Conservation (phyloP, 2,329 filamentous ascomycete species). For the Aureobasidium zeae region DNA sequence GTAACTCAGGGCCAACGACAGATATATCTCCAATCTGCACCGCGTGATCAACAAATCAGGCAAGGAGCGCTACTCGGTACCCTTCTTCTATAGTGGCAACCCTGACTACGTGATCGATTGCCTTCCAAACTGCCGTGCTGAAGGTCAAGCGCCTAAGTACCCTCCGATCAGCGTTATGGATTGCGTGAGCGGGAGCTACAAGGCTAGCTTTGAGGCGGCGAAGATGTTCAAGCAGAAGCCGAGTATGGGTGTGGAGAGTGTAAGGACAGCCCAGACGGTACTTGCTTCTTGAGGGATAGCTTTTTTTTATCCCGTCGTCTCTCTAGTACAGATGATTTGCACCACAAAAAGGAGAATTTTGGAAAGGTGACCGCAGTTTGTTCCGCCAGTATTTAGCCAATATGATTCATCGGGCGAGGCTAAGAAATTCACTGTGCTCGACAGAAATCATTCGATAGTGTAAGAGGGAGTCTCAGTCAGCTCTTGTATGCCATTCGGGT, state of each 20-base stretch:
- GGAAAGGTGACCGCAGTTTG: too few relatives aligned
- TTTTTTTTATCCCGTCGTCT: too few relatives aligned
- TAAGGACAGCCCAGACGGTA: neutral
- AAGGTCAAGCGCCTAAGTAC: neutral
- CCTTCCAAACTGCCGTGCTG: neutral
- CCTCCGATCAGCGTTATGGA: neutral
- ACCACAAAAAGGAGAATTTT: too few relatives aligned
- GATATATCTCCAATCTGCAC: constrained; percentile 47
- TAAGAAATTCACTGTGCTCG: too few relatives aligned
- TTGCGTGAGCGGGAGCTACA: neutral
- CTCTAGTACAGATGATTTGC: too few relatives aligned
- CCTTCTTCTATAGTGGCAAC: constrained; percentile 49
- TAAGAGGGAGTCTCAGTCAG: too few relatives aligned
- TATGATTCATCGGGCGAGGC: too few relatives aligned
- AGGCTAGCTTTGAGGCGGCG: neutral
- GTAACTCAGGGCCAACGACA: constrained; percentile 36
- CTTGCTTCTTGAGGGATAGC: neutral
- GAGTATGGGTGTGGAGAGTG: neutral
- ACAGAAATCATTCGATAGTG: too few relatives aligned
- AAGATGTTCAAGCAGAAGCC: constrained; percentile 1
- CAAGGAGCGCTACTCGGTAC: constrained; percentile 46
- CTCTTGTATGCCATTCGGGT: too few relatives aligned
- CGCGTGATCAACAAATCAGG: constrained; percentile 46
- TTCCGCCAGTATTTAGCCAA: too few relatives aligned
- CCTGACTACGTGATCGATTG: constrained; percentile 30